Percentiles rank a stretch among this genome's conserved stretches.
Evolutionary conservation across 768 basidiomycete genomes (phyloP).

Genomic region (Trametes cubensis): DNA sequence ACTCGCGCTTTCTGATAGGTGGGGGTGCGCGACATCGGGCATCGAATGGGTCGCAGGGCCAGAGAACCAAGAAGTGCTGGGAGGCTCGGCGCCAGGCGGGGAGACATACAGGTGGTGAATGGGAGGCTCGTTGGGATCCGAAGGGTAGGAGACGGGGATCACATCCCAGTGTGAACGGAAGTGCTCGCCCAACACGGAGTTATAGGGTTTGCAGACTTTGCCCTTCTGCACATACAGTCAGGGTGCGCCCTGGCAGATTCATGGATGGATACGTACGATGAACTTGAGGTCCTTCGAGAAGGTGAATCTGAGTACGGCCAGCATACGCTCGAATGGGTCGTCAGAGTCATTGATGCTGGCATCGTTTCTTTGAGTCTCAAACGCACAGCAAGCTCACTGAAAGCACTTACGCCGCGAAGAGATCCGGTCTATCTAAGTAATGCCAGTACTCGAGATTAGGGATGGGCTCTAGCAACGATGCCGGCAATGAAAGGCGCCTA

Average conservation of each 20-base stretch:
- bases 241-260: background rate
- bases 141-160: conserved; percentile 57
- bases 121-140: conserved; percentile 49
- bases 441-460: conserved; percentile 98
- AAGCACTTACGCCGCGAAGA: conserved; percentile 81
- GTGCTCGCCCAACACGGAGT: conserved; percentile 85
- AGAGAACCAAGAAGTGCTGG: conserved; percentile 25
- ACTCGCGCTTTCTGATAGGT: conserved; percentile 53
- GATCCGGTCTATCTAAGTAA: conserved; percentile 87
- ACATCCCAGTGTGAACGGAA: conserved; percentile 90
- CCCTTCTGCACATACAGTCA: conserved; percentile 60
- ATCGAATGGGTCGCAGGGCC: conserved; percentile 25
- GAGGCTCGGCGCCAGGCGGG: conserved; percentile 25
- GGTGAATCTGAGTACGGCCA: conserved; percentile 85
- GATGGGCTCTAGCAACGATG: conserved; percentile 89
- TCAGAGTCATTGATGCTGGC: conserved; percentile 87
- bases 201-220: conserved; percentile 93
- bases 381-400: background rate
- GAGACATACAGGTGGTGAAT: conserved; percentile 47
- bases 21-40: conserved; percentile 20
- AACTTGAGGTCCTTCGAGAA: conserved; percentile 96
- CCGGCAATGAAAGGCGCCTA: conserved; percentile 91
- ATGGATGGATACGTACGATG: conserved; percentile 53
- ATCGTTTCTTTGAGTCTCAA: background rate
- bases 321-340: conserved; percentile 93